Percentiles rank a stretch among this genome's conserved stretches.
These are phyloP conservation scores for Phialophora chinensis DNA, from an alignment of 2,329 filamentous ascomycete species.

Conservation along the genomic window DNA sequence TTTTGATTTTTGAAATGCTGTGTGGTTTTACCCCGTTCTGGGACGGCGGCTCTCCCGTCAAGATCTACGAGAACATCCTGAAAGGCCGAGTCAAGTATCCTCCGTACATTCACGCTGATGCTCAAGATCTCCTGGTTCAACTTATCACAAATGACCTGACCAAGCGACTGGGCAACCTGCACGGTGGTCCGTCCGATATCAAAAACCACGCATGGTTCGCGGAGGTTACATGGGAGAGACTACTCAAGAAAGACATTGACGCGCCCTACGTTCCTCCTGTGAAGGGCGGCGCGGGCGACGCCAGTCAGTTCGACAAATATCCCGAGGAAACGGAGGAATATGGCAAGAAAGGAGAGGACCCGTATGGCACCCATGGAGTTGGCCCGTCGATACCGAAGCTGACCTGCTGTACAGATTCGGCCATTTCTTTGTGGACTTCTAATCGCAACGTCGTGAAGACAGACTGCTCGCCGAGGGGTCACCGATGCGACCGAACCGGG, in stretches of 20 bases:
- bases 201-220: conserved; percentile 96
- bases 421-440: conserved; percentile 75
- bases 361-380: conserved; percentile 67
- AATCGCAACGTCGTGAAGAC: neutral
- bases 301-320: conserved; percentile 97
- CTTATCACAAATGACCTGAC: conserved; percentile 94
- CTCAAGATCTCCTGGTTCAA: conserved; percentile 87
- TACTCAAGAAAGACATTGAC: conserved; percentile 95
- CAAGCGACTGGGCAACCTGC: conserved; percentile 91
- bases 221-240: conserved; percentile 95
- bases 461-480: neutral
- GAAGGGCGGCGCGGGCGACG: conserved; percentile 89
- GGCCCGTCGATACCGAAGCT: conserved; percentile 19
- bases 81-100: conserved; percentile 96
- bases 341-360: conserved; percentile 76
- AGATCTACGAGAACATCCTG: conserved; percentile 99
- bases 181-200: conserved; percentile 87
- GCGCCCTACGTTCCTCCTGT: conserved; percentile 97
- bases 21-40: conserved; percentile 99
- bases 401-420: conserved; percentile 62
- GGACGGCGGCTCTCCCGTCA: conserved; percentile 97
- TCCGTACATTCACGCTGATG: conserved; percentile 91
- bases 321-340: conserved; percentile 96
- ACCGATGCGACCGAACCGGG: neutral
- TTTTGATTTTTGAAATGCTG: conserved; percentile 99